phyloP scores from a whole-genome alignment of 768 basidiomycete species.

The Brasilioporus rufonigricans region DNA sequence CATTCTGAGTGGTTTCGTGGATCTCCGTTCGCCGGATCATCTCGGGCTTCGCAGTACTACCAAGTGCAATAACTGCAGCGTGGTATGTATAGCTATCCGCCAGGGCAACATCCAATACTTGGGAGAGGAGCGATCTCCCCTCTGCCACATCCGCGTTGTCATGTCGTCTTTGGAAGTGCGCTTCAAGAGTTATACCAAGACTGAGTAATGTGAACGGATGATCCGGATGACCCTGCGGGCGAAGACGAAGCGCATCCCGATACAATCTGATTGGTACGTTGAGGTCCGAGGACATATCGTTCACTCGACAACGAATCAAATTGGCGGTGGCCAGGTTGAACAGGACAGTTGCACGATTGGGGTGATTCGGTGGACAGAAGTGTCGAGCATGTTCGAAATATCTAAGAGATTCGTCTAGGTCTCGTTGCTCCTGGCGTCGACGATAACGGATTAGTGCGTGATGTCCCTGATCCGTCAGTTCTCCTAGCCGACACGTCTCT shows the following conservation, averaged over 20 bases:
- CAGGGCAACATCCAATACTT: not conserved
- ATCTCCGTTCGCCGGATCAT: too few species aligned
- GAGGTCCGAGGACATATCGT: not conserved
- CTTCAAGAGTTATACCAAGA: constrained; percentile 2
- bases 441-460: constrained; percentile 1
- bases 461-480: not conserved
- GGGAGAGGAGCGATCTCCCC: not conserved
- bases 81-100: too few species aligned
- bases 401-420: constrained; percentile 22
- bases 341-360: constrained; percentile 8
- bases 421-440: not conserved
- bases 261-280: not conserved
- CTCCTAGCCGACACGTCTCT: too few species aligned
- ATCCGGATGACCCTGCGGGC: constrained; percentile 2
- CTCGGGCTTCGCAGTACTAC: too few species aligned
- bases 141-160: constrained; percentile 4
- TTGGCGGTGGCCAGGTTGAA: constrained; percentile 7
- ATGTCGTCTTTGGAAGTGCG: constrained; percentile 3
- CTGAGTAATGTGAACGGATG: not conserved
- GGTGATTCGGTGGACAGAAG: too few species aligned
- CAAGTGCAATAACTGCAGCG: too few species aligned
- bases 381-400: constrained; percentile 10
- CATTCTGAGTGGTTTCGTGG: too few species aligned
- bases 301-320: not conserved
- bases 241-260: not conserved